Conservation (phyloP, 768 basidiomycete species). For the Suillus lakei region DNA sequence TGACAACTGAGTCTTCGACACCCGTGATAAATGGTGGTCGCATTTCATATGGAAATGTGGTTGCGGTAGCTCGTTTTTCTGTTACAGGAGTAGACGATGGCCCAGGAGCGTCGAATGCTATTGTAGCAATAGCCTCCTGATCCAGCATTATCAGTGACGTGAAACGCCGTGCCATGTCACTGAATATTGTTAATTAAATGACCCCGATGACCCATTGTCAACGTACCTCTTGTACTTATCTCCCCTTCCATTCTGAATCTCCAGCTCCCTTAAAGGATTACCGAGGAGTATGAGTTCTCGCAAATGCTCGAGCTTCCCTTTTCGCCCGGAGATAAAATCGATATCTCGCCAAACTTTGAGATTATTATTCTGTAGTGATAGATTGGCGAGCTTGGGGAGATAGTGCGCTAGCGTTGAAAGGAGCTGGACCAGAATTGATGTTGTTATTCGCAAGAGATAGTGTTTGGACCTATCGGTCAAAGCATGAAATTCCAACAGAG, state of each 20-base stretch:
- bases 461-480: constrained; percentile 62
- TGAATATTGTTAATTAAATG: constrained; percentile 34
- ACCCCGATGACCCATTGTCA: not conserved
- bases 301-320: constrained; percentile 62
- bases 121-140: constrained; percentile 73
- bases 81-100: constrained; percentile 46
- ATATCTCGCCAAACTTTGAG: constrained; percentile 73
- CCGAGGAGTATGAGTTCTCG: constrained; percentile 76
- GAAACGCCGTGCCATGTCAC: constrained; percentile 83
- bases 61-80: constrained; percentile 55
- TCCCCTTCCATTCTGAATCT: constrained; percentile 57
- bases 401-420: constrained; percentile 69
- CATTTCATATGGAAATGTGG: constrained; percentile 82
- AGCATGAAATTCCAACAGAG: not conserved
- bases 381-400: constrained; percentile 78
- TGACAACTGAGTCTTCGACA: constrained; percentile 69
- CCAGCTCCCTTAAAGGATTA: constrained; percentile 73
- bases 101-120: constrained; percentile 78
- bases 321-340: constrained; percentile 61
- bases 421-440: constrained; percentile 58
- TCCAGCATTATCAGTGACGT: constrained; percentile 85
- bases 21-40: constrained; percentile 74
- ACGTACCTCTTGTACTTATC: constrained; percentile 74
- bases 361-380: constrained; percentile 81
- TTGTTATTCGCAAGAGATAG: constrained; percentile 86